Evolutionary conservation across 495 filamentous ascomycete species (phyloP), one percentile per base, ranked within the genome.

Genomic region (Annulohypoxylon maeteangense): DNA sequence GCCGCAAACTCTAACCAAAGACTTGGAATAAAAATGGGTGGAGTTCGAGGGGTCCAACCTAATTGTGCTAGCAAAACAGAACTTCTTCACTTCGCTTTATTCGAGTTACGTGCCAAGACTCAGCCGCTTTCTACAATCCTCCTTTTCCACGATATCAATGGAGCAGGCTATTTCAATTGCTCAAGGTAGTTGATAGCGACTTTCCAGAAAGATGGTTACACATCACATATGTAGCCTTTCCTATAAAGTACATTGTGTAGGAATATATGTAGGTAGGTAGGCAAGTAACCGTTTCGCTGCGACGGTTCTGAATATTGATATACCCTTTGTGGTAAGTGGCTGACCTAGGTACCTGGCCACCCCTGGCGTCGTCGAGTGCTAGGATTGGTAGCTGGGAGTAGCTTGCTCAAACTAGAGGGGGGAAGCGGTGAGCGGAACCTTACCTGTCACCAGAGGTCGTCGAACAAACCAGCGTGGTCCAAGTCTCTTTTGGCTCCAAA

Each of bases 361-460:
- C 71, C 66, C 66, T 72, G 66, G 66, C 67, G 18, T 64, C 57
- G 44, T 61, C 48, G 38, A 34, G 23, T 38, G 60, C 66, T 31
- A 65, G 67, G 67, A 69, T 66, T 69, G 66, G 70, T 74, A 70
- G 57, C 51, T 70, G 61, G 64, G 44, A 62, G 18, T 48, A 60
- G 59, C 69, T 64, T 53, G 62, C n/a, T 48, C 61, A 67, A 67
- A 60, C 51, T 38, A 57, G 69, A 45, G 53, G 57, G 57, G 68
- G 68, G 63, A 58, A 74, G 71, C 71, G 71, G 71, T 74, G 71
- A 74, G 67, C 62, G 63, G 67, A 62, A 67, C 67, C 40, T 48
- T 65, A 63, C 51, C 59, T 58, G 63, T 67, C 40, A 70, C 65
- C 51, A 65, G 29, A 50, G 36, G 51, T 38, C 53, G 62, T 66